Base-by-base conservation (phyloP, 345 rosid species). In the Lepidium africanum region DNA sequence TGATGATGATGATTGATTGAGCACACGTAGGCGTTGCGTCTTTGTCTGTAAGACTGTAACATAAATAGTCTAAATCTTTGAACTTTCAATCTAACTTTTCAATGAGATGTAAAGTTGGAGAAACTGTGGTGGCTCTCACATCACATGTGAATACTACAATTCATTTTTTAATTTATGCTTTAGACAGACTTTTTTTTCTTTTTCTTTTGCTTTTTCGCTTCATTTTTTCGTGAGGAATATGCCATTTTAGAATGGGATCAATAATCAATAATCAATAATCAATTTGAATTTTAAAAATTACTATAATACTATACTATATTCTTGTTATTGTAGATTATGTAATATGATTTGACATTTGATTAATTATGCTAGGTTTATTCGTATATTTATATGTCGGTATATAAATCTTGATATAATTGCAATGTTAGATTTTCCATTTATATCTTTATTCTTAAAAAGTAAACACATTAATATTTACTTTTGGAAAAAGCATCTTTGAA, bases 1-100 rank as follows among this genome's bases (percentile, higher is more conserved):
- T 19, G 47, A 68, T 58, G 73, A 58, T 38, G 41, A 23, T 53
- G 63, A 37, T 63, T 71, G 56, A 25, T 63, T 30, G 33, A 30
- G 33, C 33, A 30, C 33, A 54, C 25, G 41, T 54, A 23, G 55
- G 6, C 1, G 3, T 19, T 7, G 42, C 32, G 37, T 19, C 35
- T 40, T 40, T 30, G 59, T 41, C 48, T 50, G 52, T 51, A 19
- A 25, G 59, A 32, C 48, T 50, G 52, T 61, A 19, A 25, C 23
- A 60, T 6, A 9, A 40, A 33, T n/a, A 45, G 45, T 43, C 46
- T 36, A 6, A 5, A 10, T 7, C 35, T 54, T 15, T 19, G 51
- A 16, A 1, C 6, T 30, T 15, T 36, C 15, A 25, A 57, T 47
- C 16, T 6, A 46, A 46, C 3, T 42, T 66, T 53, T 8, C 2